A percentile compares a stretch with the other conserved stretches of the same genome.
These are phyloP conservation scores for Xylariaceae sp. DNA, from an alignment of 2,329 filamentous ascomycete genomes.

Conservation along the genomic window DNA sequence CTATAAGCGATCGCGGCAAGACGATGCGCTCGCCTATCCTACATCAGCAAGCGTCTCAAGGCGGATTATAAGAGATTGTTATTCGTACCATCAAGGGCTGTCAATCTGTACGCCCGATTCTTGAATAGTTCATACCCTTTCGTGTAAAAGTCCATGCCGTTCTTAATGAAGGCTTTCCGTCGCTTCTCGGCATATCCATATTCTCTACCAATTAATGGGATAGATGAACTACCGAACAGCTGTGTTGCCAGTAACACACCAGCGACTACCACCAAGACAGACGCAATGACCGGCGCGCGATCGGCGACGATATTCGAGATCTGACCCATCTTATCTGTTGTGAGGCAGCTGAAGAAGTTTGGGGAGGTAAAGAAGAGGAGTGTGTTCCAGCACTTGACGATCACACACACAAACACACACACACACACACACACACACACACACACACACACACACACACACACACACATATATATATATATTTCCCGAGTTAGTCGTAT, in stretches of 20 bases:
- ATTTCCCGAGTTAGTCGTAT: no score
- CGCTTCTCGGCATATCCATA: constrained; percentile 26
- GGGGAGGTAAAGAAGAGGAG: neutral
- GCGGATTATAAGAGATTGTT: neutral
- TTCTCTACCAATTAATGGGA: constrained; percentile 30
- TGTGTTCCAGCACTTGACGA: neutral
- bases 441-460: no score
- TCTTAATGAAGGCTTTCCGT: constrained; percentile 26
- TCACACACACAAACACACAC: neutral
- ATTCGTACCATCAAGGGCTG: constrained; percentile 27
- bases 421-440: no score
- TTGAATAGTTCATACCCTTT: constrained; percentile 30
- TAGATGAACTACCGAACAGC: constrained; percentile 25
- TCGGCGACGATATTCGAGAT: constrained; percentile 14
- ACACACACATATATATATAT: no score
- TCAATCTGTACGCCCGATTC: constrained; percentile 26
- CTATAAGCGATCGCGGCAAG: constrained; percentile 30
- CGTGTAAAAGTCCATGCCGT: constrained; percentile 25
- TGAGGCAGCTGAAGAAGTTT: neutral
- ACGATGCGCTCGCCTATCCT: constrained; percentile 34
- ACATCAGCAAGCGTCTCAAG: constrained; percentile 1
- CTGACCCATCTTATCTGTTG: constrained; percentile 10
- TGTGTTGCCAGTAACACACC: constrained; percentile 13
- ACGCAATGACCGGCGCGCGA: constrained; percentile 18
- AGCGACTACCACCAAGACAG: constrained; percentile 15